Conservation (phyloP, 345 rosid genomes). For the Gossypium mustelinum region DNA sequence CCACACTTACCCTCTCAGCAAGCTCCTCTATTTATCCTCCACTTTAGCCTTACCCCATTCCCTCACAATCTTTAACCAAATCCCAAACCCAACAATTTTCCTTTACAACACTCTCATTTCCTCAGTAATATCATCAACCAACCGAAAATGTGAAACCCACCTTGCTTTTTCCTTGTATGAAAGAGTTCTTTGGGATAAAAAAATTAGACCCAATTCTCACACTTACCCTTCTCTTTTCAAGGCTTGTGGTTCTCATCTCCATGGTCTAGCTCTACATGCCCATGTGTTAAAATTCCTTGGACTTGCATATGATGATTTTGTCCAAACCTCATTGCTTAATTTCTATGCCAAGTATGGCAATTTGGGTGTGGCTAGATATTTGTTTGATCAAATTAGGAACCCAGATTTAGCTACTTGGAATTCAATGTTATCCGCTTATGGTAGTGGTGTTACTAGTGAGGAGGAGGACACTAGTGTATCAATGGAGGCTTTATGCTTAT, state of each 20-base stretch:
- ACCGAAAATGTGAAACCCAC: conserved; percentile 25
- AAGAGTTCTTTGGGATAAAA: conserved; percentile 19
- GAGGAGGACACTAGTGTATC: conserved; percentile 16
- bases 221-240: conserved; percentile 71
- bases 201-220: conserved; percentile 42
- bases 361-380: conserved; percentile 38
- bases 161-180: conserved; percentile 44
- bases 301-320: conserved; percentile 41
- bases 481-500: conserved; percentile 37
- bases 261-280: conserved; percentile 52
- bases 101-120: conserved; percentile 59
- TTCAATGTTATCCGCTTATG: conserved; percentile 50
- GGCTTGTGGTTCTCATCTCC: conserved; percentile 39
- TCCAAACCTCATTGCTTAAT: conserved; percentile 49
- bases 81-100: conserved; percentile 48
- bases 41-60: conserved; percentile 35
- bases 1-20: conserved; percentile 63
- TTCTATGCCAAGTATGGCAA: conserved; percentile 49
- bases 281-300: conserved; percentile 54
- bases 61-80: conserved; percentile 44
- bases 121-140: conserved; percentile 22
- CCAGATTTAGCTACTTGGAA: conserved; percentile 74
- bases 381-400: conserved; percentile 45
- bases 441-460: not conserved
- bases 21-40: conserved; percentile 45